Evolutionary conservation across 2,329 filamentous ascomycete genomes (phyloP), one percentile per base, ranked within the genome.

Genomic region (Conoideocrella luteorostrata): DNA sequence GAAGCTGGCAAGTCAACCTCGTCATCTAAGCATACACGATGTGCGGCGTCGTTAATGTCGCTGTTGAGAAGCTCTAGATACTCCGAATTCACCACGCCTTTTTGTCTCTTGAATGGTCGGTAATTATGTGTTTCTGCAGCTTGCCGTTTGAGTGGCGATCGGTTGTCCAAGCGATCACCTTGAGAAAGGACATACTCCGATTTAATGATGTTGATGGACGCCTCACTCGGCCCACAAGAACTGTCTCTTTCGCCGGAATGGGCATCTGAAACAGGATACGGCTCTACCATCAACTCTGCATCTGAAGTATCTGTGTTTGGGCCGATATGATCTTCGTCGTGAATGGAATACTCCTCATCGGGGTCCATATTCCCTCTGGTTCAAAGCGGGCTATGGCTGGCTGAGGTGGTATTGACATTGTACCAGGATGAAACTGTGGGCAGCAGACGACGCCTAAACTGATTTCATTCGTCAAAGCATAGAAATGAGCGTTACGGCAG

Each of bases 1-100:
- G 28, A 66, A 40, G 38, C 60, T 46, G 64, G 54, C 45, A 72
- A 56, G 13, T 62, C 47, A 3, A 56, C 54, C 12, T 56, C 54
- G 41, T 61, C 47, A 22, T 53, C 51, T 10, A 64, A 49, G 12
- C 63, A 57, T 46, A 63, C 58, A 15, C 61, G 61, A 11, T 61
- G 55, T 0, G 68, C 66, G 11, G 70, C 72, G 51, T 81, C 74
- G n/a, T 70, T 59, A 42, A 84, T 78, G 22, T 78, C 74, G 18
- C 67, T 62, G 50, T 86, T 82, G 23, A 80, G 65, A 1, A 80
- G 55, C 20, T 64, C 58, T 11, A 79, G 56, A 47, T 80, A 80
- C 5, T 60, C 62, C 5, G 50, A 50, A 48, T 72, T 77, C 45
- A 77, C 58, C 3, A 57, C 30, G 4, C 64, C 63, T 44, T 60